A percentile compares a stretch with the other conserved stretches of the same genome.
Conservation (phyloP, 148 eudicot genomes). For the Silene uniflora region DNA sequence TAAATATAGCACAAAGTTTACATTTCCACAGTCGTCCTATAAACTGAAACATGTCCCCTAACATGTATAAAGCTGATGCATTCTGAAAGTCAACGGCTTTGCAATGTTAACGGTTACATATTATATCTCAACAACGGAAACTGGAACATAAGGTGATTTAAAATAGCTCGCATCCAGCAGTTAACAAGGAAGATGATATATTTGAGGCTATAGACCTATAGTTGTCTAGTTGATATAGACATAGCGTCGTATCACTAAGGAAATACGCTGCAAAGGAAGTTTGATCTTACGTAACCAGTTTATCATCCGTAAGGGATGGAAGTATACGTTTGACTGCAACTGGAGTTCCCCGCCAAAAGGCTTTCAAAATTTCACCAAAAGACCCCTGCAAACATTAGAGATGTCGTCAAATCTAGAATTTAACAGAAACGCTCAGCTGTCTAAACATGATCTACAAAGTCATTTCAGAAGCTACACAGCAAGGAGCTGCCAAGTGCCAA, state of each 20-base stretch:
- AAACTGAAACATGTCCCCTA: neutral
- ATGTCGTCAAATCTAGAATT: neutral
- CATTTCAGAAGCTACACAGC: conserved; percentile 8
- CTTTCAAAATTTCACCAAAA: conserved; percentile 96
- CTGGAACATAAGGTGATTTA: neutral
- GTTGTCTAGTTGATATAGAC: neutral
- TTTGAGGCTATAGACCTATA: neutral
- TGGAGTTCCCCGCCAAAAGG: conserved; percentile 97
- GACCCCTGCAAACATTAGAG: conserved; percentile 63
- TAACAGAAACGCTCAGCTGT: neutral
- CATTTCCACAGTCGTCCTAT: neutral
- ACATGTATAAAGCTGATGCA: neutral
- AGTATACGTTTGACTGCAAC: conserved; percentile 98
- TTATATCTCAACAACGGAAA: neutral
- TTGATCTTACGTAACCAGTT: conserved; percentile 81
- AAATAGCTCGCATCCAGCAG: neutral
- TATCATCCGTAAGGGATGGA: conserved; percentile 94
- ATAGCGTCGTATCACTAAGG: neutral
- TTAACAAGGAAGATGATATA: neutral
- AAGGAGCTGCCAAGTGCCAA: neutral
- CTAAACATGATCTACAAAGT: neutral
- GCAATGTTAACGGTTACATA: neutral
- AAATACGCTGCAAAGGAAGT: conserved; percentile 8
- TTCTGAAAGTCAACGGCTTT: neutral
- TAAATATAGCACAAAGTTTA: neutral